Conservation (phyloP, 805 yeast genomes). For the Monosporozyma aquatica region DNA sequence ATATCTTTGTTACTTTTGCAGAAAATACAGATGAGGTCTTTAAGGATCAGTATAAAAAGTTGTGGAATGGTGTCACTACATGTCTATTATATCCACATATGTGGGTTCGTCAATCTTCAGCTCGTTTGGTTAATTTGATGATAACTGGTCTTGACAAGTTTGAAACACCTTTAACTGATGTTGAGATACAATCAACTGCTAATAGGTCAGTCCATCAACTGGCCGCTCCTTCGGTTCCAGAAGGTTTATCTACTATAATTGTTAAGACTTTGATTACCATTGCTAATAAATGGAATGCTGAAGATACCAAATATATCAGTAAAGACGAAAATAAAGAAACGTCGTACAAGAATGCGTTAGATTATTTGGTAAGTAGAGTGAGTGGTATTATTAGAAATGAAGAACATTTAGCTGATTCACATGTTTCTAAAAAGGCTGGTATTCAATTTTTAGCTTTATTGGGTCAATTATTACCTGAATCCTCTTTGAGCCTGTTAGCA, state of each 20-base stretch:
- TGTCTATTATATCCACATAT: constrained; percentile 76
- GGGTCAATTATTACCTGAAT: constrained; percentile 39
- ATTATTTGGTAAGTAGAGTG: constrained; percentile 44
- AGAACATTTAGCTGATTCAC: constrained; percentile 42
- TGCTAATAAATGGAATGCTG: constrained; percentile 51
- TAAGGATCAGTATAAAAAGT: constrained; percentile 23
- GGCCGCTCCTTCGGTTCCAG: constrained; percentile 66
- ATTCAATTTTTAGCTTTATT: constrained; percentile 65
- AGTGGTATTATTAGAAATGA: constrained; percentile 61
- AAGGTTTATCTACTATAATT: constrained; percentile 51
- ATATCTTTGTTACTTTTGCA: constrained; percentile 38
- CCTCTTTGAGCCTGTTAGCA: constrained; percentile 35
- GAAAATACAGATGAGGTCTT: constrained; percentile 31
- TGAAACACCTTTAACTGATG: constrained; percentile 30
- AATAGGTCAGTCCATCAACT: constrained; percentile 66
- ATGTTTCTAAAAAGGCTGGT: constrained; percentile 54
- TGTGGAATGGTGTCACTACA: constrained; percentile 47
- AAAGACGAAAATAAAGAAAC: constrained; percentile 21
- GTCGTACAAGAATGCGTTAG: constrained; percentile 21
- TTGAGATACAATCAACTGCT: constrained; percentile 58
- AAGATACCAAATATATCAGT: constrained; percentile 32
- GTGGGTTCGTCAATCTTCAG: constrained; percentile 72
- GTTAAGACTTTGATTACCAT: constrained; percentile 59
- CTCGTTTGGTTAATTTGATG: constrained; percentile 48
- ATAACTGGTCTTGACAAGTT: constrained; percentile 34